Base-by-base conservation (phyloP, 2,329 filamentous ascomycete genomes). In the Scedosporium aurantiacum region DNA sequence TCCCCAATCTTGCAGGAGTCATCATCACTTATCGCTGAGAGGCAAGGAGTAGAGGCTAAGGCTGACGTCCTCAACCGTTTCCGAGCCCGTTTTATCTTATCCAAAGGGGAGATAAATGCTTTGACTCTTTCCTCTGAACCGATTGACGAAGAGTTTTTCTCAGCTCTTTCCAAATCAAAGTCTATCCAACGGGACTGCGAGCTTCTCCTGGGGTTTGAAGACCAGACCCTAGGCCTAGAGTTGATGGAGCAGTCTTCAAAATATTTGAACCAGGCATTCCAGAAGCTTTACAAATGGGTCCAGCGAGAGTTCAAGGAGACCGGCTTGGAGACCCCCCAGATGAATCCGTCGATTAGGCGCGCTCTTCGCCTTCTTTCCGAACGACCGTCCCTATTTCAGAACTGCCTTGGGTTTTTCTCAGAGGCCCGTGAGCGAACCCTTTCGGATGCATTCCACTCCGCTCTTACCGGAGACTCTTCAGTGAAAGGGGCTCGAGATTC, bases 251-350 rank as follows among this genome's bases (percentile, higher is more conserved):
- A 93, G 71, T 93, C 87, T 61, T 92, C 91, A 0, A 91, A 90
- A 63, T 85, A 90, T 64, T 81, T 99, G 58, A 94, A 96, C 68
- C 81, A 87, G 16, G 93, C 90, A 4, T 99, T 94, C 67, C 93
- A 99, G 70, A 99, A 97, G 71, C 81, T 99, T 2, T 97, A 96
- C 74, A 86, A 90, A 67, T 99, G 93, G 93, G 86, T 96, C 21
- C 92, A 97, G 71, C 86, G 89, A 63, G 91, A 97, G 68, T 95
- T 99, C 75, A 96, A 92, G 72, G 87, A 87, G 0, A 76, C 97
- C 58, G 95, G 97, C 70, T 81, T 97, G 7, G 94, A 99, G 69
- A 96, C 95, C 66, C 92, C 92, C 0, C 92, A 96, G 68, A 92
- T 97, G 71, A 92, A 89, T 70, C 82, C 87, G 21, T 87, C 90